phyloP scores from a whole-genome alignment of 768 basidiomycete genomes.

The Galerina sulciceps region DNA sequence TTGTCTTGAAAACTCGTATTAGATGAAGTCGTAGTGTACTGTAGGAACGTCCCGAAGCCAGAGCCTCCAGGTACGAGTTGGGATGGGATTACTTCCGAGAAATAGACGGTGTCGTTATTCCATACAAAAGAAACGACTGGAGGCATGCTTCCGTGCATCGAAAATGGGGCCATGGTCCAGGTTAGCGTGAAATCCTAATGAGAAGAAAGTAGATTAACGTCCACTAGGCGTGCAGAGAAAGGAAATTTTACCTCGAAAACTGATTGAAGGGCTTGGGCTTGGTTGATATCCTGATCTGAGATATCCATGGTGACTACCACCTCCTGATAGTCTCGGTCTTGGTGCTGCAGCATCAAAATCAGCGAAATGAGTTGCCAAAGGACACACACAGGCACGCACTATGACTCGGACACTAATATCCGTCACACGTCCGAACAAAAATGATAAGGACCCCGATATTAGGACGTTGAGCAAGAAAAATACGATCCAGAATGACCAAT shows the following conservation, averaged over 20 bases:
- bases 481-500: constrained; percentile 40
- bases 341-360: constrained; percentile 28
- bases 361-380: neutral
- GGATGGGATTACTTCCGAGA: constrained; percentile 37
- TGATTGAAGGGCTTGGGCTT: constrained; percentile 27
- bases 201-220: neutral
- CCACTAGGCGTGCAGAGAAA: neutral
- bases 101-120: constrained; percentile 37
- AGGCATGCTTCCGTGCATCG: constrained; percentile 37
- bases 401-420: constrained; percentile 31
- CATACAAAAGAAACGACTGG: constrained; percentile 35
- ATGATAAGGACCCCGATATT: constrained; percentile 32
- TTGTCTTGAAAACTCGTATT: neutral
- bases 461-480: constrained; percentile 37
- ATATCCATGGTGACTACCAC: constrained; percentile 37
- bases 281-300: constrained; percentile 36
- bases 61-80: constrained; percentile 37
- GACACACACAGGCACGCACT: constrained; percentile 22
- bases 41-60: constrained; percentile 42
- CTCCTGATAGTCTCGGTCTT: constrained; percentile 35
- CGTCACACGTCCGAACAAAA: constrained; percentile 41
- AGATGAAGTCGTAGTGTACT: constrained; percentile 24
- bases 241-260: constrained; percentile 30
- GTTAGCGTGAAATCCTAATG: constrained; percentile 35
- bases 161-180: constrained; percentile 44